These are phyloP conservation scores for Penicillium roqueforti DNA, from an alignment of 495 filamentous ascomycete species.

Conservation along the genomic window DNA sequence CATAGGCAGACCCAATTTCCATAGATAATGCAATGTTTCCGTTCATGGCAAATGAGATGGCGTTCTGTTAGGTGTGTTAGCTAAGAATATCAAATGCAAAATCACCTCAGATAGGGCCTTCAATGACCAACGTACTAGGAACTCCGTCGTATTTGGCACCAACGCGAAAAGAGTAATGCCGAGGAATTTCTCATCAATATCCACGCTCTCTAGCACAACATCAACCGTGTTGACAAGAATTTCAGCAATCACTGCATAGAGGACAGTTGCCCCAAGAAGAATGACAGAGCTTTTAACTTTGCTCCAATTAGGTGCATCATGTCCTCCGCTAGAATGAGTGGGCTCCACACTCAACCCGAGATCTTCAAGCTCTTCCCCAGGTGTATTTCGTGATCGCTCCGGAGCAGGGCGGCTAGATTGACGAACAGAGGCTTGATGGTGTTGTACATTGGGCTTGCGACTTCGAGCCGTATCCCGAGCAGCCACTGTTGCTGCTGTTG, in stretches of 20 bases:
- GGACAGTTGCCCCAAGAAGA: slow-evolving; percentile 80
- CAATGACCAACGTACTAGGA: slow-evolving; percentile 60
- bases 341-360: slow-evolving; percentile 37
- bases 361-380: slow-evolving; percentile 41
- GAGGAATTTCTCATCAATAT: slow-evolving; percentile 96
- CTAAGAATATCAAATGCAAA: background rate
- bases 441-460: slow-evolving; percentile 45
- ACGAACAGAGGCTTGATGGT: slow-evolving; percentile 20
- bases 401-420: slow-evolving; percentile 26
- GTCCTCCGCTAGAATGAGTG: slow-evolving; percentile 59
- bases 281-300: slow-evolving; percentile 84
- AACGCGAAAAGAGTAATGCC: slow-evolving; percentile 96
- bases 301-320: slow-evolving; percentile 98
- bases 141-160: slow-evolving; percentile 97
- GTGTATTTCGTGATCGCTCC: slow-evolving; percentile 22
- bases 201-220: slow-evolving; percentile 80
- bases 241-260: slow-evolving; percentile 95
- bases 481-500: slow-evolving; percentile 84
- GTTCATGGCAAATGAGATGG: slow-evolving; percentile 99
- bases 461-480: slow-evolving; percentile 67
- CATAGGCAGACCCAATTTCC: slow-evolving; percentile 98
- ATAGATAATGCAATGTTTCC: slow-evolving; percentile 99
- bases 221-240: slow-evolving; percentile 96
- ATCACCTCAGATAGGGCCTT: background rate
- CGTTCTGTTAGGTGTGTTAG: slow-evolving; percentile 63